Evolutionary conservation across 768 basidiomycete genomes (phyloP).

Genomic region (Suillus variegatus): DNA sequence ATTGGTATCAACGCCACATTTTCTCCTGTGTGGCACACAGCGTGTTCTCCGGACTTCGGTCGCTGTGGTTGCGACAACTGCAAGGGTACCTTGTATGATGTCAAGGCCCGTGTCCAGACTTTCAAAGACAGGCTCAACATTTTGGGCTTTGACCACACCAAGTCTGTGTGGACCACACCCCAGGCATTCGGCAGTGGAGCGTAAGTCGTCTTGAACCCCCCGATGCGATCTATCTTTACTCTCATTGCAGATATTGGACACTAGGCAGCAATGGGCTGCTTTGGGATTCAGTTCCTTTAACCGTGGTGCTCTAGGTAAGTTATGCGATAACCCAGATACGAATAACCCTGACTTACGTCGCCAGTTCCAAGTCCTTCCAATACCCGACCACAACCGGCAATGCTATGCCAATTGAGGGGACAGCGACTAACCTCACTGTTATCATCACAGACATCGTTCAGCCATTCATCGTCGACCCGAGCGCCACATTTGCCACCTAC

Average conservation of each 20-base stretch:
- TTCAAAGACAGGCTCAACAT: too few relatives aligned
- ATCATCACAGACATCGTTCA: slow-evolving; percentile 14
- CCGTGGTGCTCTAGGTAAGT: slow-evolving; percentile 27
- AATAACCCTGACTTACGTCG: background rate
- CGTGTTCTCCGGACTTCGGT: slow-evolving; percentile 65
- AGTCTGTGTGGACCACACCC: slow-evolving; percentile 76
- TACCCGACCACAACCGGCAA: slow-evolving; percentile 26
- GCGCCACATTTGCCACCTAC: slow-evolving; percentile 11
- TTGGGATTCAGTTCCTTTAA: slow-evolving; percentile 26
- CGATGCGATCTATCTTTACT: background rate
- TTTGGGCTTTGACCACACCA: slow-evolving; percentile 64
- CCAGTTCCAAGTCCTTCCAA: slow-evolving; percentile 29
- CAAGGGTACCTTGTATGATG: too few relatives aligned
- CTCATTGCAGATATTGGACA: slow-evolving; percentile 27
- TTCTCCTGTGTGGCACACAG: slow-evolving; percentile 59
- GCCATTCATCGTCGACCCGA: slow-evolving; percentile 23
- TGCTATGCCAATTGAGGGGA: slow-evolving; percentile 25
- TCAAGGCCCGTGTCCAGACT: too few relatives aligned
- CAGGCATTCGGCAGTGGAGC: slow-evolving; percentile 69
- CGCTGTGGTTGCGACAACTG: slow-evolving; percentile 81
- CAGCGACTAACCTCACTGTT: slow-evolving; percentile 7
- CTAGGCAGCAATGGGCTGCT: slow-evolving; percentile 26
- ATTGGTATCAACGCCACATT: slow-evolving; percentile 61
- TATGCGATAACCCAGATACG: background rate
- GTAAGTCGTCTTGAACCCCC: slow-evolving; percentile 19